Percentiles rank a stretch among this genome's conserved stretches.
Conservation (phyloP, 345 rosid genomes). For the Syzygium aqueum region DNA sequence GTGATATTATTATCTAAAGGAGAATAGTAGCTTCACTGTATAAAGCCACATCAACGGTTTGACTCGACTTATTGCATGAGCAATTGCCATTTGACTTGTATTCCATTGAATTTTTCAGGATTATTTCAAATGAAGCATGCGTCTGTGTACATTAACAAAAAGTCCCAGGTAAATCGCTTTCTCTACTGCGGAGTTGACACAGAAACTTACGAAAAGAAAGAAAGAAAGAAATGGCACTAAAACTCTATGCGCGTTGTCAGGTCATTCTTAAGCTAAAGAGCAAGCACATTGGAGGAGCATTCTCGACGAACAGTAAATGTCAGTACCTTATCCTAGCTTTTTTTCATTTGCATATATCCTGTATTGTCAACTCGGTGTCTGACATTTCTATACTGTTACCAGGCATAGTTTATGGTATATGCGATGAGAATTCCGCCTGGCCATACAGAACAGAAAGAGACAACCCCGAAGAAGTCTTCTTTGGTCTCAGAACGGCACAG, state of each 20-base stretch:
- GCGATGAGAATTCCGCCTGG: constrained; percentile 83
- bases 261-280: constrained; percentile 67
- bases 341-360: not conserved
- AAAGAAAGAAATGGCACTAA: not conserved
- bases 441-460: constrained; percentile 80
- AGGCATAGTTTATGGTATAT: constrained; percentile 79
- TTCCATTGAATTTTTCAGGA: constrained; percentile 35
- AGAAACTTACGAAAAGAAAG: not conserved
- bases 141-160: constrained; percentile 60
- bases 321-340: not conserved
- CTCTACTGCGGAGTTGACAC: not conserved
- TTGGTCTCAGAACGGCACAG: constrained; percentile 85
- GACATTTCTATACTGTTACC: not conserved
- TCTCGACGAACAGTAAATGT: constrained; percentile 88
- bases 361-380: not conserved
- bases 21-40: not conserved
- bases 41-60: not conserved
- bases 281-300: constrained; percentile 91
- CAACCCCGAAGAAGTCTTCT: constrained; percentile 58
- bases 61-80: not conserved
- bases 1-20: constrained; percentile 14
- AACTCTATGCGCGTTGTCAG: constrained; percentile 15
- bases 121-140: constrained; percentile 48
- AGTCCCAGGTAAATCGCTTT: constrained; percentile 47
- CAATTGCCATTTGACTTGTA: not conserved